A percentile compares a stretch with the other conserved stretches of the same genome.
Evolutionary conservation across 2,329 filamentous ascomycete species (phyloP).

Genomic region (Leptographium radiaticola): DNA sequence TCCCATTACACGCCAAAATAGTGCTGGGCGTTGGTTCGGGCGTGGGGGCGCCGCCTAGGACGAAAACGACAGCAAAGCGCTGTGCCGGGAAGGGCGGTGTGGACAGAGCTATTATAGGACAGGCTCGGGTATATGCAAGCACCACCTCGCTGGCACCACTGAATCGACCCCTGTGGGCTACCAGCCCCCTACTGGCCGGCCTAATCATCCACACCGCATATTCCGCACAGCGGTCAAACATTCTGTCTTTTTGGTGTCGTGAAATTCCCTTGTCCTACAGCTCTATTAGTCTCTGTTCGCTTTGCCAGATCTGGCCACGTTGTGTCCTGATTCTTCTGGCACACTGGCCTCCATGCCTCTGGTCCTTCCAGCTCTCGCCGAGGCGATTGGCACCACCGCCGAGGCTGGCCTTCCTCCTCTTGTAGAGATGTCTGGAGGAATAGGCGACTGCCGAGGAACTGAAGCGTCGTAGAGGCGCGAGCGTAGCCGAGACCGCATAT

Average conservation of each 20-base stretch:
- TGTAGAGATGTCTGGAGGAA: not conserved
- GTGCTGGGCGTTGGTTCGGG: too few species aligned
- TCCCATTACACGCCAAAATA: too few species aligned
- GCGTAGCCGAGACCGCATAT: not conserved
- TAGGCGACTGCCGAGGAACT: not conserved
- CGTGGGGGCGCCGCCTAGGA: too few species aligned
- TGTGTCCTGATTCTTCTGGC: not conserved
- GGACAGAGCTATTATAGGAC: too few species aligned
- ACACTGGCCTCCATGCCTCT: not conserved
- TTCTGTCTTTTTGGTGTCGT: not conserved
- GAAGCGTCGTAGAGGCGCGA: not conserved
- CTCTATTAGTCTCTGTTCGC: not conserved
- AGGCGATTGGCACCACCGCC: not conserved
- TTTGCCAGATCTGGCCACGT: not conserved
- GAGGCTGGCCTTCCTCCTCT: not conserved
- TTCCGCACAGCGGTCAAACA: not conserved
- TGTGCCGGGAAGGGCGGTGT: too few species aligned
- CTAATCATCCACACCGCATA: not conserved
- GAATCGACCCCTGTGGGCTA: not conserved
- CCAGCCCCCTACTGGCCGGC: not conserved
- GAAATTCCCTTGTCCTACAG: not conserved
- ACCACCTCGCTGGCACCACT: not conserved
- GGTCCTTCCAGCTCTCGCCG: not conserved
- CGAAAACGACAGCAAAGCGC: too few species aligned
- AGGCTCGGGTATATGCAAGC: too few species aligned